phyloP scores from a whole-genome alignment of 805 yeast species.

The Candida hispaniensis region DNA sequence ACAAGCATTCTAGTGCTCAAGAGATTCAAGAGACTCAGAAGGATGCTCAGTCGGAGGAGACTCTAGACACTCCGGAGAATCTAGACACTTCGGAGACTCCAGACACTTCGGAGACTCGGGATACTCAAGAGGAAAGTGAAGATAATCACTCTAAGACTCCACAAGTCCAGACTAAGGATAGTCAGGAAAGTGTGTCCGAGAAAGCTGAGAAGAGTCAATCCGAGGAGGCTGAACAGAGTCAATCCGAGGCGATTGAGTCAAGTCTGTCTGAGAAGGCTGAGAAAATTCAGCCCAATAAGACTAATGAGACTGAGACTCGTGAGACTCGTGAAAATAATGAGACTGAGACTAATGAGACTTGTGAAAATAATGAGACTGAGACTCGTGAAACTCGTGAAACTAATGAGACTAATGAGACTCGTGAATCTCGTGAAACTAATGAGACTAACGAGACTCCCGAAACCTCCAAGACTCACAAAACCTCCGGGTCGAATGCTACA shows the following conservation, averaged over 20 bases:
- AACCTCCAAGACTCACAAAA: background rate
- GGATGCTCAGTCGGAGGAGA: conserved; percentile 6
- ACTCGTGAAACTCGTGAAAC: background rate
- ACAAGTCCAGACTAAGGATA: too few relatives aligned
- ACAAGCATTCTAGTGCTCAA: conserved; percentile 3
- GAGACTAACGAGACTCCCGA: too few relatives aligned
- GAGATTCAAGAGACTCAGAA: background rate
- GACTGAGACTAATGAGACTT: background rate
- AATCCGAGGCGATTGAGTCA: too few relatives aligned
- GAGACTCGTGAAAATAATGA: background rate
- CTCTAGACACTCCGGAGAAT: background rate
- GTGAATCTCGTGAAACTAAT: background rate
- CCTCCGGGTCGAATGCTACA: background rate
- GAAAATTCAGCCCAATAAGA: conserved; percentile 1
- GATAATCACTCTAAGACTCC: too few relatives aligned
- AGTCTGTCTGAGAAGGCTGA: background rate
- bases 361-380: background rate
- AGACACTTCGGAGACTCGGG: too few relatives aligned
- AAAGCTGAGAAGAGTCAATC: too few relatives aligned
- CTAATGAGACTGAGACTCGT: background rate
- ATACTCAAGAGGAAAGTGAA: too few relatives aligned
- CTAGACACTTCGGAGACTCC: too few relatives aligned
- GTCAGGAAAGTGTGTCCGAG: too few relatives aligned
- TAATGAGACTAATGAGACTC: conserved; percentile 1
- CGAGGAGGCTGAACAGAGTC: too few relatives aligned